Evolutionary conservation across 1,284 basidiomycete genomes (phyloP), one percentile per base, ranked within the genome.

Genomic region (Peniophora sp.): DNA sequence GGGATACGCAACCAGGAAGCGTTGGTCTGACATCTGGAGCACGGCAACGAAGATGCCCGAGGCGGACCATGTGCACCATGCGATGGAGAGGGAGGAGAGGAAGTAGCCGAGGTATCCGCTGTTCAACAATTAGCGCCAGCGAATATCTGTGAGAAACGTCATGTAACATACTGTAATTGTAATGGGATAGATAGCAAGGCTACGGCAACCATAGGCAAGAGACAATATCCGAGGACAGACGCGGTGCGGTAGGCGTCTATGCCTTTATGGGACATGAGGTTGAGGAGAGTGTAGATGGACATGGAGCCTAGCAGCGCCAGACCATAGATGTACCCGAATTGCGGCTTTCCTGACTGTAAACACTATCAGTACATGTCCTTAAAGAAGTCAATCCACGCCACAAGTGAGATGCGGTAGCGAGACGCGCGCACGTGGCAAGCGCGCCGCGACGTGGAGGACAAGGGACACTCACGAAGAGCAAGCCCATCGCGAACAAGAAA

Each of bases 311-410:
- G 81, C 12, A 98, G 79, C 47, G 91, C 96, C 55, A 99, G 92
- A 48, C 97, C 97, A 67, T 99, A 99, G 58, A 99, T 98, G 69
- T 98, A 98, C 25, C 92, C 94, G 69, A 99, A 99, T 66, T 98
- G 97, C 8, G 93, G 92, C 74, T 97, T 98, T 55, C 97, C 97
- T 14, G 93, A 94, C 94, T 98, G 65, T 22, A 20, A 38, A 19
- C 45, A 36, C 20, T 12, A 35, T 47, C 0, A 24, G 27, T 32
- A 32, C 27, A 32, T 12, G 27, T 32, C 27, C 27, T 32, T 12
- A 6, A 5, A 5, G 12, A 32, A 32, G 47, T 56, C 47, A 52
- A 50, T 24, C 52, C 5, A 20, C 25, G 34, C 41, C 27, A 49
- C 44, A 58, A 14, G 50, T 49, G 35, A 34, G 11, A 38, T 23